These are phyloP conservation scores for Amylocarpus encephaloides DNA, from an alignment of 2,329 filamentous ascomycete species.

Conservation along the genomic window DNA sequence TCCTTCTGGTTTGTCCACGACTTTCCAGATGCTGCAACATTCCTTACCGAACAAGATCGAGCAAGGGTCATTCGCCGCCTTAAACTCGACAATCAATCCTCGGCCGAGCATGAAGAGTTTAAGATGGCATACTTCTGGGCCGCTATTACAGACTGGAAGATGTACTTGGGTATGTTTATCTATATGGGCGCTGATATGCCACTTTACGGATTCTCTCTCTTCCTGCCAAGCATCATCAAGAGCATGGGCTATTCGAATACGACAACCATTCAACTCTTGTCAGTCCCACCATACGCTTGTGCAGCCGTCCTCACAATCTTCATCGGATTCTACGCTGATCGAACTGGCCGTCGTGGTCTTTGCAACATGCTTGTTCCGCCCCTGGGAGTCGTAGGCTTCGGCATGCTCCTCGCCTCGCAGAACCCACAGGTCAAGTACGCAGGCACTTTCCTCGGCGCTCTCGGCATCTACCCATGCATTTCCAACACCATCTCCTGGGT, in stretches of 20 bases:
- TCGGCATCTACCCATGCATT: constrained; percentile 85
- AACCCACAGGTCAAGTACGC: constrained; percentile 68
- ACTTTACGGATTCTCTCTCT: constrained; percentile 69
- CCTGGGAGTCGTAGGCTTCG: constrained; percentile 70
- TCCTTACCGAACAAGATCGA: constrained; percentile 65
- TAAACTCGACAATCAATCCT: constrained; percentile 63
- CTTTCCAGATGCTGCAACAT: constrained; percentile 70
- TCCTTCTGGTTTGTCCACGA: constrained; percentile 79
- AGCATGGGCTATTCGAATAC: constrained; percentile 44
- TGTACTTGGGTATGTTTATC: constrained; percentile 65
- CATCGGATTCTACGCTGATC: constrained; percentile 71
- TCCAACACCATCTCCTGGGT: constrained; percentile 84
- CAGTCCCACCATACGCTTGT: constrained; percentile 68
- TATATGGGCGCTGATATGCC: constrained; percentile 72
- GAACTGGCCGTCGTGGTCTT: constrained; percentile 63
- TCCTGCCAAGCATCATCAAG: constrained; percentile 72
- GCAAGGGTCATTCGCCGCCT: constrained; percentile 66
- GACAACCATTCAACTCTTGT: constrained; percentile 63
- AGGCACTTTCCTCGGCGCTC: constrained; percentile 74
- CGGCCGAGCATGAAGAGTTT: constrained; percentile 68
- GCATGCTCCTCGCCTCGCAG: constrained; percentile 65
- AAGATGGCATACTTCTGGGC: constrained; percentile 66
- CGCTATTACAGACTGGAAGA: constrained; percentile 80
- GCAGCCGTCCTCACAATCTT: constrained; percentile 63
- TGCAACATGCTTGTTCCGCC: constrained; percentile 71